Evolutionary conservation across 202 grass and related monocot species (phyloP), one percentile per base, ranked within the genome.

Genomic region (Zoysia matrella): DNA sequence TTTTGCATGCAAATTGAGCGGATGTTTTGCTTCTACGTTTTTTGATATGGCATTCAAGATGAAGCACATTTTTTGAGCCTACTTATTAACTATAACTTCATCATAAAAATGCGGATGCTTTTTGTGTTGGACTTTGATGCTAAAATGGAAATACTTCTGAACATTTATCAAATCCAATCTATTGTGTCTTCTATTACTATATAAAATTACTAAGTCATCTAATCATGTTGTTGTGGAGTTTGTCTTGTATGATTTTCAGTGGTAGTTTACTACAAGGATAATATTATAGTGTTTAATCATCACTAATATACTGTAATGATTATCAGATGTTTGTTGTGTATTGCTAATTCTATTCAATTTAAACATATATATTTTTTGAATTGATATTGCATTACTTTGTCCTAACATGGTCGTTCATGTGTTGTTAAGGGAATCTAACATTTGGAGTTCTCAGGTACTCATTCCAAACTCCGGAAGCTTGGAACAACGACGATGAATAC

Each of bases 401-500:
- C 43, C 14, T 43, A 63, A 1, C 53, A 48, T 2, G 3, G 7
- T n/a, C 47, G 62, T 45, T 60, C 4, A 70, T 51, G 5, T 42
- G 18, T 70, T 7, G 15, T 65, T 39, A 11, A 52, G 13, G 46
- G 55, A 42, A 40, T n/a, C 11, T 84, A 44, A 65, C 30, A 79
- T 14, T 56, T 70, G 44, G 53, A 61, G 3, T 52, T 65, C 57
- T 77, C 71, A 98, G 95, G 44, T 98, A 98, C 48, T 83, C 92
- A 6, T 98, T 98, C 63, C 95, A 98, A 94, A 95, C 92, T 10
- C 92, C 95, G 16, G 95, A 98, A 91, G 82, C 95, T 82, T 98
- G 95, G 95, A 98, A 95, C 75, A 98, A 95, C 49, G 85, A 98
- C 0, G 90, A 93, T 16, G 82, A 91, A 39, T 98, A 81, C 71